A percentile compares a stretch with the other conserved stretches of the same genome.
Conservation (phyloP, 2,329 filamentous ascomycete species). For the Fusarium keratoplasticum region DNA sequence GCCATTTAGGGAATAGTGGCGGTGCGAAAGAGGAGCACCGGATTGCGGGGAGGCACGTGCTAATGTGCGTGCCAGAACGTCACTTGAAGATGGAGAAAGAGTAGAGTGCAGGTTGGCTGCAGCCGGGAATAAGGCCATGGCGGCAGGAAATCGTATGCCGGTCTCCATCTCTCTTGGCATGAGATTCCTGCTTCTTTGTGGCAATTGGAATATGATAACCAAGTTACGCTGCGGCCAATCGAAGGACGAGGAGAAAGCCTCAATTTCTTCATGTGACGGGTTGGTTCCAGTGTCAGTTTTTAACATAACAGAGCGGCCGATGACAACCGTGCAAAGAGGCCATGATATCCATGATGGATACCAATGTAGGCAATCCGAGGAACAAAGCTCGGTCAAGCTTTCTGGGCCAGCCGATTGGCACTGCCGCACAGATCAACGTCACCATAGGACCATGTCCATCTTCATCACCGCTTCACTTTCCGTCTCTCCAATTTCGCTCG, state of each 20-base stretch:
- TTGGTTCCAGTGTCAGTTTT: not conserved
- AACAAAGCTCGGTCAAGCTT: slow-evolving; percentile 2
- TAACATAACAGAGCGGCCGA: not conserved
- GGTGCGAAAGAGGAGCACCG: not conserved
- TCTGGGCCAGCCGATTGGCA: slow-evolving; percentile 5
- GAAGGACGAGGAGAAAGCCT: not conserved
- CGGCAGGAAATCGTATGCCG: not conserved
- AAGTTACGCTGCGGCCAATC: slow-evolving; percentile 25
- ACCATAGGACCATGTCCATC: not conserved
- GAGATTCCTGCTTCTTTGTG: not conserved
- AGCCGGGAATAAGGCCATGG: slow-evolving; percentile 3
- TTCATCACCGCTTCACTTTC: slow-evolving; percentile 1
- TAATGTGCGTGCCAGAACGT: not conserved
- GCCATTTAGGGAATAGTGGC: not conserved
- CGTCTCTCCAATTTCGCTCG: slow-evolving; percentile 21
- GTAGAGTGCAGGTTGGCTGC: not conserved
- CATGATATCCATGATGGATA: not conserved
- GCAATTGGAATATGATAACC: not conserved
- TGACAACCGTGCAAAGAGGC: not conserved
- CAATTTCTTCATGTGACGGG: not conserved
- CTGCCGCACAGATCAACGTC: slow-evolving; percentile 10
- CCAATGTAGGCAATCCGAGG: not conserved
- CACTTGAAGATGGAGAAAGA: not conserved
- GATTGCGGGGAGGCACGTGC: not conserved
- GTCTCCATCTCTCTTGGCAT: slow-evolving; percentile 1